Evolutionary conservation across 768 basidiomycete species (phyloP), one percentile per base, ranked within the genome.

Genomic region (Leccinum disarticulatum): DNA sequence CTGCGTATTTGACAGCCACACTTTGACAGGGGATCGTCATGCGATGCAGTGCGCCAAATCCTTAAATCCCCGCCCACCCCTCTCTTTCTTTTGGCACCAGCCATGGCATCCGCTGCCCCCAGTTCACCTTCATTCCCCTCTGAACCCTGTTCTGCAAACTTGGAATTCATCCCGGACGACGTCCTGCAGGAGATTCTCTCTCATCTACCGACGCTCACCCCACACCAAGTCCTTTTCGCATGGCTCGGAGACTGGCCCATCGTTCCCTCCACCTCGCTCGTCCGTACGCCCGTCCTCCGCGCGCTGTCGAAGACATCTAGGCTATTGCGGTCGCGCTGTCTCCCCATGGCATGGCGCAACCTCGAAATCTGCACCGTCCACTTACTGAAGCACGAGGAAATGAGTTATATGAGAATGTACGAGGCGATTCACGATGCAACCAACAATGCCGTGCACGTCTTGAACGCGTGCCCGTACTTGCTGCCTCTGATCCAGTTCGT

Each of bases 271-370:
- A 3, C 31, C 4, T 5, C 8, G 9, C 58, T 58, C 41, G 47
- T n/a, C 52, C 55, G 56, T 9, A 52, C 53, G 10, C 48, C 41
- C 17, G 43, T 38, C 33, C 52, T 57, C n/a, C 56, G 56, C 1
- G 60, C 48, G 2, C n/a, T 66, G 27, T 65, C 61, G 4, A 25
- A 43, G 43, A 66, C 57, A 13, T 60, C 52, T 2, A 43, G 56
- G 6, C 19, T 61, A 2, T 43, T 66, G 11, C 56, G 65, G 13
- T 56, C 55, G 3, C 61, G 58, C 27, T 66, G 61, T 48, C 55
- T 63, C 15, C 48, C 46, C 5, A 55, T 66, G 59, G 64, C 61
- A 13, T 66, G 64, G 66, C 57, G 14, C 28, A 57, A 35, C 11
- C 4, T 60, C 3, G 55, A 58, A 4, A 36, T 66, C 1, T 66